These are phyloP conservation scores for Erythrophleum fordii DNA, from an alignment of 306 rosid species.

Conservation along the genomic window DNA sequence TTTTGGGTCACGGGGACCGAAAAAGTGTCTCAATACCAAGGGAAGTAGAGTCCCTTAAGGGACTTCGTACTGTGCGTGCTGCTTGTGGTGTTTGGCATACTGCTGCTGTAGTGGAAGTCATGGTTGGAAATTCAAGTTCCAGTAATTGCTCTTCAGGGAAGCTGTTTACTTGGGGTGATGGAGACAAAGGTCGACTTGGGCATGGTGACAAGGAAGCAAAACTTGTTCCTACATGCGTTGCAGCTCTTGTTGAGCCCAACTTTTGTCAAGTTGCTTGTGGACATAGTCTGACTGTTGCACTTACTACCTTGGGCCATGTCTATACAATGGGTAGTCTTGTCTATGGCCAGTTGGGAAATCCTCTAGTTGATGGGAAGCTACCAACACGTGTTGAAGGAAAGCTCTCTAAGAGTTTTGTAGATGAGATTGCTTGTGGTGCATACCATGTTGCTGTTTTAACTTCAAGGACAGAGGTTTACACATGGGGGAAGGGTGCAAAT, in stretches of 20 bases:
- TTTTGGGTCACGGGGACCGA: conserved; percentile 92
- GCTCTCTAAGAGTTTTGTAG: conserved; percentile 84
- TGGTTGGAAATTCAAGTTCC: conserved; percentile 93
- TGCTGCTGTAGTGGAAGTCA: conserved; percentile 98
- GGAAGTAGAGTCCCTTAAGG: conserved; percentile 97
- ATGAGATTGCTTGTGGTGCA: conserved; percentile 98
- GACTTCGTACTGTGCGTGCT: conserved; percentile 94
- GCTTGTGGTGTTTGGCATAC: conserved; percentile 99
- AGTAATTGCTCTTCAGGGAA: conserved; percentile 95
- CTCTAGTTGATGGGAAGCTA: conserved; percentile 89
- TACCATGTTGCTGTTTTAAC: conserved; percentile 97
- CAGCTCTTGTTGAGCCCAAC: conserved; percentile 88
- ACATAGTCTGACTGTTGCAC: conserved; percentile 93
- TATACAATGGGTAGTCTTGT: conserved; percentile 97
- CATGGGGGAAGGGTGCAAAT: conserved; percentile 99
- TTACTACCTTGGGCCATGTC: conserved; percentile 87
- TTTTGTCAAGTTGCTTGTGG: conserved; percentile 96
- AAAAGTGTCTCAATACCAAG: conserved; percentile 82
- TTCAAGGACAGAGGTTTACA: conserved; percentile 92
- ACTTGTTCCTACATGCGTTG: conserved; percentile 99
- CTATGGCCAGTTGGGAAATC: conserved; percentile 93
- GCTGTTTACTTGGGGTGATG: conserved; percentile 99
- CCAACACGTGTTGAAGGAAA: conserved; percentile 87
- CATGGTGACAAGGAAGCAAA: conserved; percentile 97
- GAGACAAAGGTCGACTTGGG: conserved; percentile 98